Conservation (phyloP, 1,284 basidiomycete species). For the Schizophyllum amplum region DNA sequence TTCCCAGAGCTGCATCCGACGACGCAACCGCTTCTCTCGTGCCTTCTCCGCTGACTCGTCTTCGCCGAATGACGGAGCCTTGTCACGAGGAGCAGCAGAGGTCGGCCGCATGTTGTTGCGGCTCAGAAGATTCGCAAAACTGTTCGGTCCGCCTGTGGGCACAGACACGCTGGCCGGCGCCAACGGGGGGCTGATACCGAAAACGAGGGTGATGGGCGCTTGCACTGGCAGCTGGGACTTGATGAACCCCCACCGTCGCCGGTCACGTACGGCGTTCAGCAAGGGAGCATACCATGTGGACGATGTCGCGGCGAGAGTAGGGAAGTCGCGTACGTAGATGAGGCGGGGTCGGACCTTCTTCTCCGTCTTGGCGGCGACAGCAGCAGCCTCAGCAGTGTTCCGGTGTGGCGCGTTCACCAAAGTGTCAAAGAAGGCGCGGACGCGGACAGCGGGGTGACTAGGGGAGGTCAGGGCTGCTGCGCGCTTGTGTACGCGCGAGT, state of each 20-base stretch:
- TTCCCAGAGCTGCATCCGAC: conserved; percentile 66
- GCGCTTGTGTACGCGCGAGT: not conserved
- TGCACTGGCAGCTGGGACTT: conserved; percentile 46
- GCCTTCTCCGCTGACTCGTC: conserved; percentile 54
- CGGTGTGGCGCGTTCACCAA: conserved; percentile 54
- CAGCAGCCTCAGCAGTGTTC: conserved; percentile 13
- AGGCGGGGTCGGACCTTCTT: conserved; percentile 54
- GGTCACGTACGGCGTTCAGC: conserved; percentile 64
- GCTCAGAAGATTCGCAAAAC: conserved; percentile 15
- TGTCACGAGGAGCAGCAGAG: not conserved
- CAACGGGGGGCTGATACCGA: conserved; percentile 74
- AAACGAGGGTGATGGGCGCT: conserved; percentile 72
- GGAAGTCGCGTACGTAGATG: conserved; percentile 76
- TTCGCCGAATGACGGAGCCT: conserved; percentile 51
- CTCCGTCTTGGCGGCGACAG: not conserved
- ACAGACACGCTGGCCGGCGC: conserved; percentile 31
- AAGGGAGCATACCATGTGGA: conserved; percentile 76
- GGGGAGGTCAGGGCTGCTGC: conserved; percentile 19
- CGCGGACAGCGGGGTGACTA: conserved; percentile 21
- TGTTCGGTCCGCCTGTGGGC: conserved; percentile 20
- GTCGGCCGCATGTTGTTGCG: conserved; percentile 14
- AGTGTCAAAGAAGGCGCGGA: conserved; percentile 66
- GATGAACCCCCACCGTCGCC: conserved; percentile 54
- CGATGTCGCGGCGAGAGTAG: conserved; percentile 64
- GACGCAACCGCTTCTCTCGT: conserved; percentile 59